Base-by-base conservation (phyloP, 805 yeast species). In the Starmera amethionina region DNA sequence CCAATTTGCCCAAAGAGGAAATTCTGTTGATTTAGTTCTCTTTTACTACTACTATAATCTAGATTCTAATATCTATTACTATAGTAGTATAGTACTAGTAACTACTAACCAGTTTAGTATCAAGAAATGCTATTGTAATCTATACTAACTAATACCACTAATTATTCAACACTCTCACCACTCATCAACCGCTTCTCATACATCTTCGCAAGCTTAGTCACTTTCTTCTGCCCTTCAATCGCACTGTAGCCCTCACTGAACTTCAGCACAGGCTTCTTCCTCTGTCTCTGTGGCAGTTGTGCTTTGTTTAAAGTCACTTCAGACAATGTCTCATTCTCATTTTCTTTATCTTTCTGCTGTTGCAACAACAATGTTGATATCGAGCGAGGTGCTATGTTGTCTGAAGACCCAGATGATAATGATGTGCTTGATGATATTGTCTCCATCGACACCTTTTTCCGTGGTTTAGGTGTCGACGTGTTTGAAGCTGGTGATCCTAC, bases 121-220 rank as follows among this genome's bases (percentile, higher is more conserved):
- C n/a, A n/a, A n/a, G n/a, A n/a, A n/a, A n/a, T 27, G n/a, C 14
- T 8, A 19, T 27, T 18, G 7, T 18, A 16, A 10, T 32, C 11
- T 31, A 30, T 14, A 3, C 30, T 22, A 31, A 13, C n/a, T n/a
- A n/a, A n/a, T n/a, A n/a, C n/a, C n/a, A n/a, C n/a, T n/a, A n/a
- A n/a, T 16, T 16, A 16, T 16, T 28, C 27, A 22, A 22, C 27
- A 3, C 58, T 59, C 38, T 60, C 54, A n/a, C 64, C 45, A 13
- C 69, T 69, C 45, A 53, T 60, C 6, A 65, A 40, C 46, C 81
- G 62, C 51, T 79, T 84, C 51, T 80, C 88, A 47, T 75, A 80
- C 32, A 79, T 56, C 42, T 68, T 71, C 2, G 86, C 82, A 43
- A 80, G 60, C 50, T 73, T 78, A 11, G 77, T 73, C 2, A 80